Percentiles rank a stretch among this genome's conserved stretches.
Evolutionary conservation across 2,329 filamentous ascomycete species (phyloP).

Genomic region (Aureobasidium sp.): DNA sequence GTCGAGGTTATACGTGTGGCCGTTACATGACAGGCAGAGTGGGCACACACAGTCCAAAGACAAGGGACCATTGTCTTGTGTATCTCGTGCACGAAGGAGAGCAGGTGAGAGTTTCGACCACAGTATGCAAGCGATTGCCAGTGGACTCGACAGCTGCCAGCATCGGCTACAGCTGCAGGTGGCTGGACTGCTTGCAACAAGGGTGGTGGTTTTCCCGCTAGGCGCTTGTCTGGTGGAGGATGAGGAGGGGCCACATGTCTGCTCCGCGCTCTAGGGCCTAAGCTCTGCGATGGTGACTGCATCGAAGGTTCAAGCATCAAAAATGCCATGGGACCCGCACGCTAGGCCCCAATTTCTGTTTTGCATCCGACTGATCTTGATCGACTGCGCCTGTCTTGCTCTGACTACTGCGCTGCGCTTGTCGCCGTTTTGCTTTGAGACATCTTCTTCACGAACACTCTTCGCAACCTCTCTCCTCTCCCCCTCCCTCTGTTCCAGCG

Average conservation of each 20-base stretch:
- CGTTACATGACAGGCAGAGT: conserved; percentile 3
- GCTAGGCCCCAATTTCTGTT: conserved; percentile 10
- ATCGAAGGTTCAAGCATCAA: conserved; percentile 11
- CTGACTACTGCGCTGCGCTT: neutral
- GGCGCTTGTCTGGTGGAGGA: conserved; percentile 3
- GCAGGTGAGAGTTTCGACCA: neutral
- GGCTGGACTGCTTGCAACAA: conserved; percentile 2
- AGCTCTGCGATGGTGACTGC: conserved; percentile 5
- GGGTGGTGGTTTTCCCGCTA: conserved; percentile 7
- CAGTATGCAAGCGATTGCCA: conserved; percentile 7
- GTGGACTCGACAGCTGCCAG: conserved; percentile 1
- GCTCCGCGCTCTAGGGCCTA: conserved; percentile 4
- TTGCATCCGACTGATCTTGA: conserved; percentile 8
- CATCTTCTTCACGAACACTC: conserved; percentile 8
- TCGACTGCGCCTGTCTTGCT: conserved; percentile 1
- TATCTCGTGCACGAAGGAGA: neutral
- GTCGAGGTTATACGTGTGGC: conserved; percentile 1
- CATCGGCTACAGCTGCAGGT: conserved; percentile 9
- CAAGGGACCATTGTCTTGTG: conserved; percentile 3
- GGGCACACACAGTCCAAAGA: neutral
- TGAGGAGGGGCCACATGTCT: conserved; percentile 11
- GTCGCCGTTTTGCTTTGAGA: conserved; percentile 11
- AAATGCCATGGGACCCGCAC: conserved; percentile 14
- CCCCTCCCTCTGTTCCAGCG: conserved; percentile 1
- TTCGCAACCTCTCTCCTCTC: neutral